Percentiles rank a stretch among this genome's conserved stretches.
Conservation (phyloP, 148 eudicot species). For the Rhododendron henanense region DNA sequence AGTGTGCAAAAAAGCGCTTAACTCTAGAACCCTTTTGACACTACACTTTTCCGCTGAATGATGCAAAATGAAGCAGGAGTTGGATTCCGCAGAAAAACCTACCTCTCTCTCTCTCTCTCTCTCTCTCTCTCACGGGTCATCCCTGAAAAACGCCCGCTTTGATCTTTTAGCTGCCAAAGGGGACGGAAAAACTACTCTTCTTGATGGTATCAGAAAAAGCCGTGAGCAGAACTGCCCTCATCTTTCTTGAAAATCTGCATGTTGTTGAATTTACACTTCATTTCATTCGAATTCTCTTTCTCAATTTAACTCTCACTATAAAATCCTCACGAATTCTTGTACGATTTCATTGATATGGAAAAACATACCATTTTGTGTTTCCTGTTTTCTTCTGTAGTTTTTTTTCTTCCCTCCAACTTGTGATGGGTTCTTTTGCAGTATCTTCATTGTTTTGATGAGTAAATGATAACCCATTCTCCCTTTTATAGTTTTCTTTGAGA, state of each 20-base stretch:
- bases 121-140: constrained; percentile 14
- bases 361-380: not conserved
- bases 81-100: constrained; percentile 12
- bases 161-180: constrained; percentile 6
- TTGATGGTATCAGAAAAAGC: constrained; percentile 18
- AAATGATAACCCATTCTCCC: not conserved
- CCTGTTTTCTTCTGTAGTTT: not conserved
- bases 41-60: constrained; percentile 9
- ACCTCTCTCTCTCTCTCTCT: not conserved
- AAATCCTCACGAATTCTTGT: not conserved
- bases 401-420: not conserved
- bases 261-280: not conserved
- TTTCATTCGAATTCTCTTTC: not conserved
- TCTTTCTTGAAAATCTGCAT: constrained; percentile 2
- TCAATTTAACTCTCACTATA: not conserved
- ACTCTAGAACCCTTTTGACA: not conserved
- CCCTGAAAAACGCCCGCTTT: constrained; percentile 13
- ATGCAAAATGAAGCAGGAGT: constrained; percentile 16
- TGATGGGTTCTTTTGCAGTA: not conserved
- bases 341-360: not conserved
- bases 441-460: not conserved
- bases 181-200: constrained; percentile 8
- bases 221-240: constrained; percentile 13
- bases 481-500: not conserved
- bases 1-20: not conserved